Evolutionary conservation across 2,329 filamentous ascomycete genomes (phyloP), one percentile per base, ranked within the genome.

Genomic region (Fusarium sp.): DNA sequence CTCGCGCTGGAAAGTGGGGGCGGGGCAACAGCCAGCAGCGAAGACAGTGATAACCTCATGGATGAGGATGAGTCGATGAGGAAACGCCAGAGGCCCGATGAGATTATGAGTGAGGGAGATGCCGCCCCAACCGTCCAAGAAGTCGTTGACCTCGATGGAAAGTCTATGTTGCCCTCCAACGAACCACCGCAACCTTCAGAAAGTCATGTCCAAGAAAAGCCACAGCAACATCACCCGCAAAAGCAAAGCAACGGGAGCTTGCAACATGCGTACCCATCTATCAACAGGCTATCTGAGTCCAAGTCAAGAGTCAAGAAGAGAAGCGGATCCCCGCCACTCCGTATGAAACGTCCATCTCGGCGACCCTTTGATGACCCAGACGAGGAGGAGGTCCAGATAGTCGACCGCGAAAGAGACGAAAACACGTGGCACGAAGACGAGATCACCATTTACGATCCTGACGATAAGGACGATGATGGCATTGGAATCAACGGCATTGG

Each of bases 361-460:
- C 48, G 58, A 46, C 20, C 71, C 20, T 62, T 59, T 23, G 75
- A 73, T 21, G 64, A 66, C n/a, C 74, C 72, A 29, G 66, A 66
- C 18, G 78, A 81, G 11, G 77, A 80, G 11, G 80, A 79, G 15
- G 71, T 75, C 15, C 70, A 77, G 41, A 77, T 87, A 28, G 78
- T 83, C 53, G 87, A 89, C 56, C 86, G 86, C 0, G 74, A 89
- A 12, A 83, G 88, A 35, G 87, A 88, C 9, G 84, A 87, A 5
- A 80, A 91, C 53, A 91, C 89, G 3, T 91, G 89, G 89, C 88
- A 88, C 71, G 88, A 90, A 68, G 86, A 91, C 69, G 89, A 91
- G 74, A 91, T 91, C 63, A 91, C 89, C 3, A 83, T 90, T 28
- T 89, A 91, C 76, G 86, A 90, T 69, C 86, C 88, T 1, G 82